Evolutionary conservation across 306 rosid species (phyloP).

Genomic region (Trifolium pratense): DNA sequence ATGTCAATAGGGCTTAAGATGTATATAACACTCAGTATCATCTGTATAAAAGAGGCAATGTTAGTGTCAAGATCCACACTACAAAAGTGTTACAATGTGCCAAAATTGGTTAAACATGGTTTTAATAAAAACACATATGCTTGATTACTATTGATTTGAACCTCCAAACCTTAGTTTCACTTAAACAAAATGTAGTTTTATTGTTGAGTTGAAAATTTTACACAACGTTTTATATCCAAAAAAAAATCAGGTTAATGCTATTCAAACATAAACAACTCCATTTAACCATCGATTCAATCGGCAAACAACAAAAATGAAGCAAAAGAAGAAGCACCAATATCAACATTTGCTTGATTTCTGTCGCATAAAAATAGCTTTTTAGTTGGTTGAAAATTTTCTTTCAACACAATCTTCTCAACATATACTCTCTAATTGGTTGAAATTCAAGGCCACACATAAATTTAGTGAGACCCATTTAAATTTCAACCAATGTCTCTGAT

Average conservation of each 20-base stretch:
- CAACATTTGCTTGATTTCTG: background rate
- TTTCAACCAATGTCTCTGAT: no score
- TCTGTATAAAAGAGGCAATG: conserved; percentile 52
- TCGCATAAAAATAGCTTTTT: no score
- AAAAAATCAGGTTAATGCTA: no score
- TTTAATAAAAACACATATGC: background rate
- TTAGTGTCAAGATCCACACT: conserved; percentile 1
- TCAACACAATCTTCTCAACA: no score
- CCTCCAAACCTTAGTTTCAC: background rate
- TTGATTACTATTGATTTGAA: no score
- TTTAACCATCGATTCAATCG: background rate
- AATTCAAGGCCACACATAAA: no score
- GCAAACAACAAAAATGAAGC: background rate
- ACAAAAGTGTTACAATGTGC: background rate
- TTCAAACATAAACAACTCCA: background rate
- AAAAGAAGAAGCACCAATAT: background rate
- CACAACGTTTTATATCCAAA: no score
- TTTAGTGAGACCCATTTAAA: no score
- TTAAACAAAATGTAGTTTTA: background rate
- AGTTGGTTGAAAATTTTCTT: no score
- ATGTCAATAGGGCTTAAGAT: conserved; percentile 84
- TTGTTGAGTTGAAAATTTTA: no score
- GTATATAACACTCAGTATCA: conserved; percentile 60
- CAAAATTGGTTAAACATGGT: background rate
- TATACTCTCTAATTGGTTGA: no score